Base-by-base conservation (phyloP, 257 asterid genomes). In the Linaria vulgaris region DNA sequence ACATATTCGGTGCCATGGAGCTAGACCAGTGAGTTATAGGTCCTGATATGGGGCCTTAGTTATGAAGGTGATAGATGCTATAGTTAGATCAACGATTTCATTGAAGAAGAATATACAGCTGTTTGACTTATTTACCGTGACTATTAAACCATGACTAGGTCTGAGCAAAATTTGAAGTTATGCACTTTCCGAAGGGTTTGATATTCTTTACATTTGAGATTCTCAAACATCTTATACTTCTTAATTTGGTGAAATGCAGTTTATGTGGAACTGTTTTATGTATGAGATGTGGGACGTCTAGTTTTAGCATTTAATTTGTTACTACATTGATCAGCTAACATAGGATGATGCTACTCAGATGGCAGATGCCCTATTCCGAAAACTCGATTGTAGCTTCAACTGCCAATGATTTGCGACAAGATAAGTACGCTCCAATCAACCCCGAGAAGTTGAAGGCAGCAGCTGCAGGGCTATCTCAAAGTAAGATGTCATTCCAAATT, bases 361-460 rank as follows among this genome's bases (percentile, higher is more conserved):
- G 98, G 98, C 83, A 88, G 77, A 47, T 88, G 63, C 98, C 98
- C n/a, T 46, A 64, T 56, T 68, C 88, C 22, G 81, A 85, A 52
- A 78, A 73, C 62, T 39, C 85, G n/a, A 48, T 78, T 60, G n/a
- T 76, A 66, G 89, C 96, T 59, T 91, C 98, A 12, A 91, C 96
- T 6, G 96, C 96, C 1, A 88, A 88, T 64, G 96, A 88, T 59
- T 72, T 86, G 69, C 80, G 96, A 60, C 78, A 45, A 10, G 91
- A 88, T 75, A 88, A 70, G 63, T 44, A 83, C 50, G 49, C 85
- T 19, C 63, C 85, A 0, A 74, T 81, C 55, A 80, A 79, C 69
- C 83, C 98, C 1, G 95, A 88, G 53, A 91, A 91, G 69, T 59
- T 91, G 78, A 88, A 78, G 64, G 98, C 90, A 64, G 94, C 89